Base-by-base conservation (phyloP, 2,329 filamentous ascomycete species). In the Ophiostoma fasciatum region DNA sequence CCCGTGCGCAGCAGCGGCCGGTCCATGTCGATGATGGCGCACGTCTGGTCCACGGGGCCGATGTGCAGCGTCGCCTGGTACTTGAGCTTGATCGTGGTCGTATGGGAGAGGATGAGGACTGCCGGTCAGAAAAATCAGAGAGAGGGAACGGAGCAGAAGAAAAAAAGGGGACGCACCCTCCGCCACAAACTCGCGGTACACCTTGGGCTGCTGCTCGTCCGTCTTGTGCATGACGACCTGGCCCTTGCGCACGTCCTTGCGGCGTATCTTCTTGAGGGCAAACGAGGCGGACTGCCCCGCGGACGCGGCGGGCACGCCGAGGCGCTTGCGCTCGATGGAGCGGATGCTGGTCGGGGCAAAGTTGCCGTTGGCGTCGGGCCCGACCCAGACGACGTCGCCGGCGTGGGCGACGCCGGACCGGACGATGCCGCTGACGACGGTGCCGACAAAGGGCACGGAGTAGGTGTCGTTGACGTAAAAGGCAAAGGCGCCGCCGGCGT, bases 51-150 rank as follows among this genome's bases (percentile, higher is more conserved):
- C 29, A 98, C 82, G 0, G 90, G 82, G 0, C 90, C 90, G 5
- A 98, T 87, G 49, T 98, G 90, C 17, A 98, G 68, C 87, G 96
- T 98, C 1, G 90, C 90, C 61, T 98, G 90, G 47, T 98, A 98
- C 49, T 85, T 88, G 1, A 78, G 84, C 57, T 93, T 90, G 57
- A 98, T 98, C 29, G 90, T 98, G 0, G 90, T 98, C 0, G 88
- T 85, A 51, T 98, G 90, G 4, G 82, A 92, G 7, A 98, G 67
- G 46, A 98, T 96, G 17, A 98, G 67, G 1, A 98, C 90, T 76
- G 39, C 0, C 2, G 8, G 5, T 29, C 28, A 35, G 7, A 32
- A 33, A 20, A 15, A 10, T 6, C 4, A 27, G n/a, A 26, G 20
- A 12, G 6, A 28, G 14, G 7, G 14, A 29, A 21, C 25, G 14